Evolutionary conservation across 2,329 filamentous ascomycete species (phyloP).

Genomic region (Colletotrichum ledebouriae): DNA sequence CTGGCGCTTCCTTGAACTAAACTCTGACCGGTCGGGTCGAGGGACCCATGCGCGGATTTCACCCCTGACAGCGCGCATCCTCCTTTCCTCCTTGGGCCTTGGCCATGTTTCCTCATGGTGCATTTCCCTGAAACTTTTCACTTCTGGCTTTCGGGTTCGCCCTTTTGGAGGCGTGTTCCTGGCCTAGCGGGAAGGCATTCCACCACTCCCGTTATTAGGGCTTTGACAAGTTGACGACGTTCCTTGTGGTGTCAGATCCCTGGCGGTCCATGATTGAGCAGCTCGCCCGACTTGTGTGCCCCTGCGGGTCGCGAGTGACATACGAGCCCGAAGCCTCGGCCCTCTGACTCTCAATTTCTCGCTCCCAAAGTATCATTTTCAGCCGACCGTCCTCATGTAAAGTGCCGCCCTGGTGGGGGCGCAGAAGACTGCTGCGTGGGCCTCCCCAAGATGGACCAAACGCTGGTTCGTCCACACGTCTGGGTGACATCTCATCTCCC

Average conservation of each 20-base stretch:
- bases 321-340: not conserved
- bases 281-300: conserved; percentile 14
- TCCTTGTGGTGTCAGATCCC: conserved; percentile 36
- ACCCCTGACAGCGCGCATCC: conserved; percentile 31
- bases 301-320: conserved; percentile 20
- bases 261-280: conserved; percentile 38
- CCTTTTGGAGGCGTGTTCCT: conserved; percentile 8
- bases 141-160: not conserved
- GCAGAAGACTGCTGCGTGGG: conserved; percentile 32
- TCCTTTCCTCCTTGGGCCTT: conserved; percentile 25
- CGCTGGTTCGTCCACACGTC: conserved; percentile 13
- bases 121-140: conserved; percentile 22
- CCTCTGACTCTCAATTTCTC: conserved; percentile 14
- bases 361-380: conserved; percentile 15
- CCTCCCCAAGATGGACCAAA: conserved; percentile 36
- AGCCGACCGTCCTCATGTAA: conserved; percentile 23
- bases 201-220: conserved; percentile 19
- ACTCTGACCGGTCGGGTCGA: conserved; percentile 27
- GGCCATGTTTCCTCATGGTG: conserved; percentile 31
- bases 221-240: not conserved
- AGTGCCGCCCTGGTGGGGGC: conserved; percentile 14
- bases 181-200: conserved; percentile 10
- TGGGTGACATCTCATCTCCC: conserved; percentile 36
- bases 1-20: conserved; percentile 39
- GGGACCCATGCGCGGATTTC: conserved; percentile 40